Conservation (phyloP, 352 stramenopile species). For the Phytophthora litchii region DNA sequence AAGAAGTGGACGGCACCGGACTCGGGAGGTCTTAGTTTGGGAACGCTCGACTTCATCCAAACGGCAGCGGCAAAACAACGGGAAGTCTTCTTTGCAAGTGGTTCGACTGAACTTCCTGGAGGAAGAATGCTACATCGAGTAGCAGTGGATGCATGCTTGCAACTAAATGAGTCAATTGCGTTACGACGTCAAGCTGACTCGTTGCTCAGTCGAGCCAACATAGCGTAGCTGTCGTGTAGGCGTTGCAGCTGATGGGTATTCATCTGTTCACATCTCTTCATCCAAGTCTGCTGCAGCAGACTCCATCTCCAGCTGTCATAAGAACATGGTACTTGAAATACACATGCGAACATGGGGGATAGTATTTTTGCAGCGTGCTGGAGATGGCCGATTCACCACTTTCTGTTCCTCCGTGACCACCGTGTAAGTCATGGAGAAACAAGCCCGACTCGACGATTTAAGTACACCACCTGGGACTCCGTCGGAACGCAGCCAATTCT, state of each 20-base stretch:
- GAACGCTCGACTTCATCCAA: constrained; percentile 22
- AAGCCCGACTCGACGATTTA: constrained; percentile 24
- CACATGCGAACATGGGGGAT: constrained; percentile 13
- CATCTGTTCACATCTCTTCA: constrained; percentile 26
- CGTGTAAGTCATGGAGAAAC: constrained; percentile 16
- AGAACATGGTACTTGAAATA: constrained; percentile 28
- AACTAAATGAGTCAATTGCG: constrained; percentile 29
- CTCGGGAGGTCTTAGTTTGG: constrained; percentile 7
- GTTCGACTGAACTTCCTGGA: neutral
- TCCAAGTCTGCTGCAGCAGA: neutral
- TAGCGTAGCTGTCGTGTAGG: neutral
- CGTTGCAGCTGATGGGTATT: constrained; percentile 10
- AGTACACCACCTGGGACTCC: constrained; percentile 32
- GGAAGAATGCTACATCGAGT: constrained; percentile 16
- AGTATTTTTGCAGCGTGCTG: constrained; percentile 7
- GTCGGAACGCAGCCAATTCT: constrained; percentile 19
- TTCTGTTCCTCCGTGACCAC: constrained; percentile 9
- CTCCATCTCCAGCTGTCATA: constrained; percentile 27
- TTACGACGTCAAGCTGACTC: constrained; percentile 20
- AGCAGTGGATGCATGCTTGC: constrained; percentile 6
- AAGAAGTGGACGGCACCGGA: constrained; percentile 8
- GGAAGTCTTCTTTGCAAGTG: neutral
- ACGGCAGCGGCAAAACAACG: constrained; percentile 15
- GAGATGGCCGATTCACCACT: constrained; percentile 6
- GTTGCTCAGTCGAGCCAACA: constrained; percentile 3